Evolutionary conservation across 31 red algal species (phyloP).

Genomic region (Odonthalia washingtoniensis): DNA sequence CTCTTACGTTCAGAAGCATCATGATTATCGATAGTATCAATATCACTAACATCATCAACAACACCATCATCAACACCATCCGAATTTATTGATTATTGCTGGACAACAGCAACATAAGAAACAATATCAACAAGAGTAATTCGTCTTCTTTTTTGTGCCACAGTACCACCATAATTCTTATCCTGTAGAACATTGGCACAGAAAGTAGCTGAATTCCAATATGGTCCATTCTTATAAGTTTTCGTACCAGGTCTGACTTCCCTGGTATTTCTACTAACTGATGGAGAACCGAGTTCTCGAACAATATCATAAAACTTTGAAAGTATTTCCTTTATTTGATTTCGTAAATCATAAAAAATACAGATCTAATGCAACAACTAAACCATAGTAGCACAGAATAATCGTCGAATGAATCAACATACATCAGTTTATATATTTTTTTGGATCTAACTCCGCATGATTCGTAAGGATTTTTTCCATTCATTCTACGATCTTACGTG

Average conservation of each 20-base stretch:
- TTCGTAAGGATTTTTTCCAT: slow-evolving; percentile 74
- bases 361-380: too few species aligned
- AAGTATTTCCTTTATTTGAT: slow-evolving; percentile 92
- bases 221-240: slow-evolving; percentile 87
- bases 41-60: neutral
- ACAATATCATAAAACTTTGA: slow-evolving; percentile 86
- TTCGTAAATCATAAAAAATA: slow-evolving; percentile 90
- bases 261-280: slow-evolving; percentile 74
- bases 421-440: slow-evolving; percentile 89
- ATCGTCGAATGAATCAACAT: slow-evolving; percentile 95
- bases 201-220: slow-evolving; percentile 21
- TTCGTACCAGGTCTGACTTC: slow-evolving; percentile 90
- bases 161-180: neutral
- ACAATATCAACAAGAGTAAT: neutral
- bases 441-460: slow-evolving; percentile 90
- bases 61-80: neutral
- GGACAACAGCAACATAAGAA: neutral
- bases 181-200: neutral
- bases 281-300: slow-evolving; percentile 71
- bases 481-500: slow-evolving; percentile 52
- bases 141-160: neutral
- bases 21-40: too few species aligned
- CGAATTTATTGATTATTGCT: neutral
- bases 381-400: too few species aligned
- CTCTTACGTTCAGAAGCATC: neutral